These are phyloP conservation scores for Ananas comosus DNA, from an alignment of 176 grass and related monocot species.

Conservation along the genomic window DNA sequence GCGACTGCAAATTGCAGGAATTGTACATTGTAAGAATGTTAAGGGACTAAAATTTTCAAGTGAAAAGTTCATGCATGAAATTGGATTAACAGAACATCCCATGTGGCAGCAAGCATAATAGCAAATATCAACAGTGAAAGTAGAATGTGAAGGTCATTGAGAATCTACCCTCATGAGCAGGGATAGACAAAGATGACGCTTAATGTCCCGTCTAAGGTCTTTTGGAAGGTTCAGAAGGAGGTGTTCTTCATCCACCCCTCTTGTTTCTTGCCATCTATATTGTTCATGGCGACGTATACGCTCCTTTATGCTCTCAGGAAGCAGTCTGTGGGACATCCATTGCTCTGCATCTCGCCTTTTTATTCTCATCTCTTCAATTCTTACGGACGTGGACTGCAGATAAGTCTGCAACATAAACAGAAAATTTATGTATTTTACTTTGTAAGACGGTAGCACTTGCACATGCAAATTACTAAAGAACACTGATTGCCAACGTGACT, in stretches of 20 bases:
- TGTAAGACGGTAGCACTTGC: not conserved
- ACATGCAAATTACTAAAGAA: not conserved
- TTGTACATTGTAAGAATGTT: too few species aligned
- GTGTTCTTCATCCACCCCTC: constrained; percentile 81
- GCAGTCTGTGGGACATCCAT: constrained; percentile 78
- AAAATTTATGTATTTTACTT: constrained; percentile 2
- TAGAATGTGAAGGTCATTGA: constrained; percentile 1
- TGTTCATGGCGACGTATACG: constrained; percentile 74
- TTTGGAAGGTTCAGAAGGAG: constrained; percentile 89
- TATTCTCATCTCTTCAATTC: constrained; percentile 88
- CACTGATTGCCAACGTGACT: not conserved
- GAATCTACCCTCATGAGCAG: constrained; percentile 77
- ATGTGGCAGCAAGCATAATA: too few species aligned
- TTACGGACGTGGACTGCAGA: constrained; percentile 69
- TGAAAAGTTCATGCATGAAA: not conserved
- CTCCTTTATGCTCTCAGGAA: constrained; percentile 82
- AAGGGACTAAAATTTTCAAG: too few species aligned
- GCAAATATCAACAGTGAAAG: not conserved
- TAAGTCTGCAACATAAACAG: constrained; percentile 51
- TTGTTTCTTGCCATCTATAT: constrained; percentile 97
- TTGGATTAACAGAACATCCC: too few species aligned
- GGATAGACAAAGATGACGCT: constrained; percentile 68
- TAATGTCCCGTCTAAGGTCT: constrained; percentile 86
- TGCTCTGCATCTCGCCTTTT: constrained; percentile 78
- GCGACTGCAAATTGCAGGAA: too few species aligned